Evolutionary conservation across 2,329 filamentous ascomycete genomes (phyloP).

Genomic region (Fusarium buharicum): DNA sequence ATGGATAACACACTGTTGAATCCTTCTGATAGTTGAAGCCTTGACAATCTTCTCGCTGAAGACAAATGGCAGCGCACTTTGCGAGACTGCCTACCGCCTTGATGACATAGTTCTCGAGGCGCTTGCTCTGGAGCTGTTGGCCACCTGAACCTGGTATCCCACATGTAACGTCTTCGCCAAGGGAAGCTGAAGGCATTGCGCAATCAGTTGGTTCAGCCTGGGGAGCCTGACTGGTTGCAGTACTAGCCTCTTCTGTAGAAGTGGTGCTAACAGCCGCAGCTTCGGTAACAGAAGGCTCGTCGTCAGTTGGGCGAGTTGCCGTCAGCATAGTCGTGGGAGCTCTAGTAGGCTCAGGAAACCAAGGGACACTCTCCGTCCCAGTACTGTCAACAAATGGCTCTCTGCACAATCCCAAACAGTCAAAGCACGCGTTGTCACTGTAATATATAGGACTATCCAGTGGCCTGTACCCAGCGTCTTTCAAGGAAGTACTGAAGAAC

Average conservation of each 20-base stretch:
- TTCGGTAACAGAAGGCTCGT: neutral
- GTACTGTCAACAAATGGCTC: neutral
- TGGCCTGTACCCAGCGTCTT: conserved; percentile 12
- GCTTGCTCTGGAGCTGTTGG: conserved; percentile 26
- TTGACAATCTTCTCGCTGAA: conserved; percentile 22
- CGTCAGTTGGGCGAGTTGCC: conserved; percentile 9
- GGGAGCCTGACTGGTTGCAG: conserved; percentile 1
- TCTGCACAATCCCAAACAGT: conserved; percentile 23
- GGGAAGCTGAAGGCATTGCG: conserved; percentile 12
- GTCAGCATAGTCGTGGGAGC: conserved; percentile 23
- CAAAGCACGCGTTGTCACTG: conserved; percentile 31
- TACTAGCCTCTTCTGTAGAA: neutral
- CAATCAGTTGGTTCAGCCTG: conserved; percentile 20
- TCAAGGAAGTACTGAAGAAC: conserved; percentile 18
- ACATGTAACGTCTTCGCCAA: conserved; percentile 29
- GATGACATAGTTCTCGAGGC: conserved; percentile 17
- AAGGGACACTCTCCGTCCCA: neutral
- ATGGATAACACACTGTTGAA: conserved; percentile 24
- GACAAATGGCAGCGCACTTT: conserved; percentile 28
- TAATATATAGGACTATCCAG: conserved; percentile 8
- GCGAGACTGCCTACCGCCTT: conserved; percentile 31
- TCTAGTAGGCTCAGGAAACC: conserved; percentile 5
- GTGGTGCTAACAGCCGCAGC: neutral
- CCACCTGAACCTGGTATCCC: conserved; percentile 28
- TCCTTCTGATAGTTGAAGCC: conserved; percentile 30